Evolutionary conservation across 2,329 filamentous ascomycete genomes (phyloP), one percentile per base, ranked within the genome.

Genomic region (Aspergillus proliferans): DNA sequence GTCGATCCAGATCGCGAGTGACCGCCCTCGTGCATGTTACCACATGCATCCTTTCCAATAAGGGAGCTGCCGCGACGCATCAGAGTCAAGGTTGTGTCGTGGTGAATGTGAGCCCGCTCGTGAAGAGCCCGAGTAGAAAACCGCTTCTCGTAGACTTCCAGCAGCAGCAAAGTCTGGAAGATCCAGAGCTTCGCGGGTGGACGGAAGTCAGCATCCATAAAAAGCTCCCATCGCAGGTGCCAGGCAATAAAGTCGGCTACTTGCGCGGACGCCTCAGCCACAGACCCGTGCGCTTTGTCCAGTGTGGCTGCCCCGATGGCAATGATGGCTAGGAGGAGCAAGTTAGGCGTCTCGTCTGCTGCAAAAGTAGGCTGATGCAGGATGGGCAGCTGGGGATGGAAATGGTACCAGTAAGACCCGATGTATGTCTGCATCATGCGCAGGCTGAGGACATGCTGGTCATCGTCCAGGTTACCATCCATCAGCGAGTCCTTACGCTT

Each of bases 121-220:
- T 98, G 93, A 28, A 97, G 75, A 50, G 88, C 85, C 55, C 91
- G 81, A 0, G 92, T 95, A 36, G 90, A 93, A 67, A 92, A 97
- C 87, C 95, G 93, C 76, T 98, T 98, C 72, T 98, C 93, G 61
- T 95, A 97, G 0, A 95, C 74, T 66, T 98, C 93, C 10, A 97
- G 77, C 4, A 97, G 77, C 4, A 97, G 76, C 46, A 97, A 73
- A 1, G 92, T 85, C 66, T 97, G 93, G 71, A 97, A 97, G 0
- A 95, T 83, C 92, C 92, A 98, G 6, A 98, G 73, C 69, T 95
- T 95, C 7, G 92, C 92, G 0, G 93, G 92, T 1, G 93, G 91
- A 15, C 88, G 79, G 70, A 94, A 96, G 68, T 91, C 88, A 12
- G 81, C 78, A 64, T 96, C 87, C 78, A 91, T 93, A 65, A 97